Conservation (phyloP, 2,329 filamentous ascomycete genomes). For the Gaeumannomyces sp. region DNA sequence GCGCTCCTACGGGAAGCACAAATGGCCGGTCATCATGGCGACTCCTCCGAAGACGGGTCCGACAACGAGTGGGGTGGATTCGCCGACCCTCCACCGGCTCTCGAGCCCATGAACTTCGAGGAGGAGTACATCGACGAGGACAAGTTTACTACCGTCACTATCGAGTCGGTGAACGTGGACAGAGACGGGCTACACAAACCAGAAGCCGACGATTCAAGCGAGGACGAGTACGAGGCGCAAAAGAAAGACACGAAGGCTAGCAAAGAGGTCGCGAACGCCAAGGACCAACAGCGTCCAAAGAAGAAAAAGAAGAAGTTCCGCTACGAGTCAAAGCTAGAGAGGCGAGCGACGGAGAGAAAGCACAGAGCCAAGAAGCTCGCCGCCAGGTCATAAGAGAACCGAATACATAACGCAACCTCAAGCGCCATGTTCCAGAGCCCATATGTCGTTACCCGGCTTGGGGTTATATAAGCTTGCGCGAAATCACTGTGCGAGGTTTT, state of each 20-base stretch:
- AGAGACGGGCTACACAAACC: constrained; percentile 63
- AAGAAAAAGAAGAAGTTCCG: constrained; percentile 88
- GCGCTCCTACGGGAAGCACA: constrained; percentile 59
- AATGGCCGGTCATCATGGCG: constrained; percentile 36
- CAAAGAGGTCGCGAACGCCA: constrained; percentile 39
- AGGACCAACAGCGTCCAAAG: constrained; percentile 47
- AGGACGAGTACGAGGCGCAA: constrained; percentile 27
- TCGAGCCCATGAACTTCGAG: constrained; percentile 64
- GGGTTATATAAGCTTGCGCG: background rate
- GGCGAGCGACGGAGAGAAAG: constrained; percentile 67
- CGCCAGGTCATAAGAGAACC: background rate
- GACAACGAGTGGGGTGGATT: constrained; percentile 62
- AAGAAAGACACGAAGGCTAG: constrained; percentile 26
- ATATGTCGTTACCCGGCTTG: background rate
- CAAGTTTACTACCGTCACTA: constrained; percentile 88
- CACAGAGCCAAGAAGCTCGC: constrained; percentile 55
- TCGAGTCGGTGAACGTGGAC: constrained; percentile 80
- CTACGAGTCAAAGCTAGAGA: constrained; percentile 83
- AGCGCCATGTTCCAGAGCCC: background rate
- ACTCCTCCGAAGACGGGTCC: constrained; percentile 36
- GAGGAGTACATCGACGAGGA: constrained; percentile 97
- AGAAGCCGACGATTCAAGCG: constrained; percentile 29
- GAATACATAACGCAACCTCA: constrained; percentile 11
- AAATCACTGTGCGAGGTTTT: background rate
- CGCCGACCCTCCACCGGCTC: constrained; percentile 37